A percentile compares a stretch with the other conserved stretches of the same genome.
phyloP scores from a whole-genome alignment of 495 filamentous ascomycete species.

The Elasticomyces elasticus region DNA sequence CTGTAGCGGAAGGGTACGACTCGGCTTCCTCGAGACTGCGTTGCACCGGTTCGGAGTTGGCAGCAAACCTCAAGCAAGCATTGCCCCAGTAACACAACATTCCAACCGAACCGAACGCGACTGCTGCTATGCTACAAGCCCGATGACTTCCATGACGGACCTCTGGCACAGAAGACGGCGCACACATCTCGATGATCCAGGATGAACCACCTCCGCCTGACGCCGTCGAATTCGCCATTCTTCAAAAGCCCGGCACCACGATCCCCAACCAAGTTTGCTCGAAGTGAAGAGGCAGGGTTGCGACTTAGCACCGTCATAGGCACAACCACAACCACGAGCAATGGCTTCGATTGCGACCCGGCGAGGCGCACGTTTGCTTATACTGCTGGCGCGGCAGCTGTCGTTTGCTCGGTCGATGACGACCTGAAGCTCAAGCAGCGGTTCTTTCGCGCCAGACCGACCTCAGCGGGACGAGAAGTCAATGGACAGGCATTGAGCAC shows the following conservation, averaged over 20 bases:
- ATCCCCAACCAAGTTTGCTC: conserved; percentile 9
- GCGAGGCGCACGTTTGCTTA: conserved; percentile 68
- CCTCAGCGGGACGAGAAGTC: conserved; percentile 44
- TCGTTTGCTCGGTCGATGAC: conserved; percentile 72
- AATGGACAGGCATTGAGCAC: background rate
- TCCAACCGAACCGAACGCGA: background rate
- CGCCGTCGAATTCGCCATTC: conserved; percentile 69
- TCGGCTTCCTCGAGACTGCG: too few species aligned
- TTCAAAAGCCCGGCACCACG: conserved; percentile 31
- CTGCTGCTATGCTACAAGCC: conserved; percentile 23
- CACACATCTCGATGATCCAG: conserved; percentile 37
- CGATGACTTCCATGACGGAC: conserved; percentile 20
- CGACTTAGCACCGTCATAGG: conserved; percentile 53
- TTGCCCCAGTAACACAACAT: too few species aligned
- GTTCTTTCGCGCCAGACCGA: conserved; percentile 82
- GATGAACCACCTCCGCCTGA: conserved; percentile 46
- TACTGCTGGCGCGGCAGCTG: conserved; percentile 85
- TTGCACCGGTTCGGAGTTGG: too few species aligned
- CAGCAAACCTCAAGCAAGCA: background rate
- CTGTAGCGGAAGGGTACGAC: too few species aligned
- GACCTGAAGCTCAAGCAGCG: conserved; percentile 64
- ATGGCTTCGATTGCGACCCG: conserved; percentile 73
- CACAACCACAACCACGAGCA: conserved; percentile 72
- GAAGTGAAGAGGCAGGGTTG: conserved; percentile 15
- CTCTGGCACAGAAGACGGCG: conserved; percentile 25